These are phyloP conservation scores for Hemisphaericaspora subhashii DNA, from an alignment of 1,139 yeast genomes.

Conservation along the genomic window DNA sequence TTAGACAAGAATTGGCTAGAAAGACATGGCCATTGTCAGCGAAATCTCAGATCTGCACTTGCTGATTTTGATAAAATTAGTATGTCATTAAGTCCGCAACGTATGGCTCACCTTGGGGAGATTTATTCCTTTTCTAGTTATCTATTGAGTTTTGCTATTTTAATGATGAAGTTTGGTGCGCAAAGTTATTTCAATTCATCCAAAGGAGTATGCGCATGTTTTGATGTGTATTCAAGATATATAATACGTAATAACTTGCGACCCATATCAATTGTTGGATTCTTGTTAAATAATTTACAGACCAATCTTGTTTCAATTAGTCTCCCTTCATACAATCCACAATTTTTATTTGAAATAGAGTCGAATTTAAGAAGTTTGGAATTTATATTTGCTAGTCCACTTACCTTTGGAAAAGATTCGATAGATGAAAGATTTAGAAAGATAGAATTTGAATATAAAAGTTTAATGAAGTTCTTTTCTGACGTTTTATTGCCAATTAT, in stretches of 20 bases:
- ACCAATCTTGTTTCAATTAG: slow-evolving; percentile 22
- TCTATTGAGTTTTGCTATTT: slow-evolving; percentile 18
- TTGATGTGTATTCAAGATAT: slow-evolving; percentile 14
- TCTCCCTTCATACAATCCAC: slow-evolving; percentile 29
- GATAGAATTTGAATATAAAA: slow-evolving; percentile 15
- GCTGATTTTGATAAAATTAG: slow-evolving; percentile 8
- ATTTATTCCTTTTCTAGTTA: slow-evolving; percentile 19
- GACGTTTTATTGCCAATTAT: slow-evolving; percentile 15
- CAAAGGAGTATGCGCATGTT: slow-evolving; percentile 15
- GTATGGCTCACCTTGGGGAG: slow-evolving; percentile 16
- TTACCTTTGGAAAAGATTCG: slow-evolving; percentile 5
- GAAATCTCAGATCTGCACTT: slow-evolving; percentile 9
- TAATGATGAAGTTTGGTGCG: slow-evolving; percentile 23
- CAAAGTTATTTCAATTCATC: slow-evolving; percentile 21
- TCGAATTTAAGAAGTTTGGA: slow-evolving; percentile 20
- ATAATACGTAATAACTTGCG: slow-evolving; percentile 7
- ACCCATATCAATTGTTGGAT: slow-evolving; percentile 10
- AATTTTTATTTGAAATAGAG: slow-evolving; percentile 24
- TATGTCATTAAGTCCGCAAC: slow-evolving; percentile 3
- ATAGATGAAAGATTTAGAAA: slow-evolving; percentile 10
- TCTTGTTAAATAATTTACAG: slow-evolving; percentile 15
- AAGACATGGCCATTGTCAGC: slow-evolving; percentile 17
- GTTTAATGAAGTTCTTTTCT: slow-evolving; percentile 15
- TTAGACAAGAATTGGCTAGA: slow-evolving; percentile 19
- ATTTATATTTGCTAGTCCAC: slow-evolving; percentile 15